Evolutionary conservation across 2,329 filamentous ascomycete genomes (phyloP).

Genomic region (Orbilia blumenaviensis): DNA sequence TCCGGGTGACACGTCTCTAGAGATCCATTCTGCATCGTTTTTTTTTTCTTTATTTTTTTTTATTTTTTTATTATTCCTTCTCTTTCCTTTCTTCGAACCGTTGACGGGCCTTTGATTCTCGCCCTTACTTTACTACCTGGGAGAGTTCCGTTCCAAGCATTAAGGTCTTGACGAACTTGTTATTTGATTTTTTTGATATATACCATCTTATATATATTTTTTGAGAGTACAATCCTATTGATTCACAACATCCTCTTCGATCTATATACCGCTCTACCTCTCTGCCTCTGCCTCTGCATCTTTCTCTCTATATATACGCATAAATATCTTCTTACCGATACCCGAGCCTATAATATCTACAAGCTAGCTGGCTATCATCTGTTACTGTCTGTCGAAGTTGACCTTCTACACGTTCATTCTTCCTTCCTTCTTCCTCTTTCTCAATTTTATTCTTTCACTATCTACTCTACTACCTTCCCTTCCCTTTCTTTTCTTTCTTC

Average conservation of each 20-base stretch:
- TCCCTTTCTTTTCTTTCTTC: background rate
- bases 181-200: no score
- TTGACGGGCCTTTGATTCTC: conserved; percentile 27
- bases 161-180: no score
- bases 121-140: conserved; percentile 5
- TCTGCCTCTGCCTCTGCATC: no score
- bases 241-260: no score
- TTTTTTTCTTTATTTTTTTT: conserved; percentile 32
- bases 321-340: background rate
- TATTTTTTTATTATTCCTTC: conserved; percentile 32
- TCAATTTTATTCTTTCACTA: background rate
- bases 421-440: no score
- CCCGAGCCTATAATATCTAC: no score
- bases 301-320: background rate
- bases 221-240: no score
- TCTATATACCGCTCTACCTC: no score
- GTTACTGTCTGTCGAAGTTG: conserved; percentile 9
- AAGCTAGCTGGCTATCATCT: background rate
- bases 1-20: conserved; percentile 40
- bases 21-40: conserved; percentile 14
- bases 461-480: no score
- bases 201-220: no score
- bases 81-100: conserved; percentile 23
- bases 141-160: no score
- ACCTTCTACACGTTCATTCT: conserved; percentile 7